phyloP scores from a whole-genome alignment of 169 alveolate species.

The Cystoisospora suis region DNA sequence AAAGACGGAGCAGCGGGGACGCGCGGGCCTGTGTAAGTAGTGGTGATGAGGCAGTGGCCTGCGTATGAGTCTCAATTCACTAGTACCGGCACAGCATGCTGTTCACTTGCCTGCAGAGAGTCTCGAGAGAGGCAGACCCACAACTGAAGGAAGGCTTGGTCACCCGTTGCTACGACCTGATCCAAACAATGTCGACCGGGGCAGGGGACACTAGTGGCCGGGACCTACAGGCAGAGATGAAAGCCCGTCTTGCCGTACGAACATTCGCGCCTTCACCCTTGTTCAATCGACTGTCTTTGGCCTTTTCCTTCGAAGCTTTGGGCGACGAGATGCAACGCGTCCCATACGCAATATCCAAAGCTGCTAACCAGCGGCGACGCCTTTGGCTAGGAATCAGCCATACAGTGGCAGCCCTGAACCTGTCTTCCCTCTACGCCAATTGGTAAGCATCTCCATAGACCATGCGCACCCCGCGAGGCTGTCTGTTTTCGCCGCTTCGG shows the following conservation, averaged over 20 bases:
- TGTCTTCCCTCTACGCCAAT: background rate
- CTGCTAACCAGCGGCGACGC: background rate
- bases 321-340: background rate
- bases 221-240: background rate
- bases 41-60: too few relatives aligned
- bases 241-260: background rate
- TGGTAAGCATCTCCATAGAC: background rate
- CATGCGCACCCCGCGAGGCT: background rate
- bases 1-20: too few relatives aligned
- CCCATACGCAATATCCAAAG: background rate
- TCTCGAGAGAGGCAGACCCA: background rate
- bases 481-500: background rate
- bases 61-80: too few relatives aligned
- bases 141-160: background rate
- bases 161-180: slow-evolving; percentile 24
- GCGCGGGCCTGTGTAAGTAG: too few relatives aligned
- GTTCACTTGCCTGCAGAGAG: background rate
- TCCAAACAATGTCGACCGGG: background rate
- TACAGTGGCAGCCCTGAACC: background rate
- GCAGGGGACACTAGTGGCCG: background rate
- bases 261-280: background rate
- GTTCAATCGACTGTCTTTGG: background rate
- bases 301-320: slow-evolving; percentile 6
- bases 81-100: too few relatives aligned
- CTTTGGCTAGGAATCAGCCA: slow-evolving; percentile 29